These are phyloP conservation scores for Cutaneotrichosporon cutaneum DNA, from an alignment of 1,284 basidiomycete genomes.

Conservation along the genomic window DNA sequence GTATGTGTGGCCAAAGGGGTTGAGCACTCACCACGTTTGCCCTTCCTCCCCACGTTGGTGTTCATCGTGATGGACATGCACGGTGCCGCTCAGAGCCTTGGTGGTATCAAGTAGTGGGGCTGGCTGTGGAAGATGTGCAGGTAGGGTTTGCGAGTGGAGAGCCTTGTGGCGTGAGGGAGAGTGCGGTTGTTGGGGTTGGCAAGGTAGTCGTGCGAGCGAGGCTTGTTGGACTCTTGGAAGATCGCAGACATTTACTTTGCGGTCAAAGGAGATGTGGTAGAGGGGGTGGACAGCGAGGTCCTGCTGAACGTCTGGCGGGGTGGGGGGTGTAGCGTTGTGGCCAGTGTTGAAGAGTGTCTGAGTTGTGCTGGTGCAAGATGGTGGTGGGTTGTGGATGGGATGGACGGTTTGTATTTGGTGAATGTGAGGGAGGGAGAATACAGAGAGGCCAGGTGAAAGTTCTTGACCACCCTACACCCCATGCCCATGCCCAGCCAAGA, in stretches of 20 bases:
- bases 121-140: slow-evolving; percentile 21
- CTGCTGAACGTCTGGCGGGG: background rate
- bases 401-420: background rate
- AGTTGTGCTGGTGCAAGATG: background rate
- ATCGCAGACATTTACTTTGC: slow-evolving; percentile 11
- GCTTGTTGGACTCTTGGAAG: slow-evolving; percentile 9
- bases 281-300: background rate
- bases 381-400: background rate
- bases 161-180: slow-evolving; percentile 16
- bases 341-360: background rate
- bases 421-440: background rate
- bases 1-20: background rate
- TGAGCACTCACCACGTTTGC: slow-evolving; percentile 27
- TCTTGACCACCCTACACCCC: background rate
- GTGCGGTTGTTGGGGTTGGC: slow-evolving; percentile 14
- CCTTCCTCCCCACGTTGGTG: slow-evolving; percentile 25
- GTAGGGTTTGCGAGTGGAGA: slow-evolving; percentile 20
- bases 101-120: slow-evolving; percentile 28
- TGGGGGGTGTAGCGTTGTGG: background rate
- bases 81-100: slow-evolving; percentile 10
- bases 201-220: slow-evolving; percentile 12
- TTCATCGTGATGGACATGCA: slow-evolving; percentile 28
- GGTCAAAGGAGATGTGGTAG: background rate
- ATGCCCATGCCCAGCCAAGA: too few species aligned
- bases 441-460: background rate